phyloP scores from a whole-genome alignment of 2,329 filamentous ascomycete species.

The Xylariomycetidae sp. region DNA sequence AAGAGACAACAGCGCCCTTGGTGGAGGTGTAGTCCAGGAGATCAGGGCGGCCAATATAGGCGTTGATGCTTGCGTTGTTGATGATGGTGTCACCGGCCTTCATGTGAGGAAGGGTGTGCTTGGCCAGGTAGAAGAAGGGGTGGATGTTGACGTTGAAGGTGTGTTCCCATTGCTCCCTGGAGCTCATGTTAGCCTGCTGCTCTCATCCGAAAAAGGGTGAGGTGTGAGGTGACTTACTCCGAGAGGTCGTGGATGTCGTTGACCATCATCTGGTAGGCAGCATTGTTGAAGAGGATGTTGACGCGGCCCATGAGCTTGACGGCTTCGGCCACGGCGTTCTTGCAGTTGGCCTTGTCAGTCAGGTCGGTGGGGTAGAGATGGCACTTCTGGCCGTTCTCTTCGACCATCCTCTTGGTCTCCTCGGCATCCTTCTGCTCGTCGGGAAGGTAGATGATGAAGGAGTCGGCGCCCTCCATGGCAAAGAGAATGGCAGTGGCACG shows the following conservation, averaged over 20 bases:
- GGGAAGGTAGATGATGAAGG: constrained; percentile 66
- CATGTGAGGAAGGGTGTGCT: constrained; percentile 72
- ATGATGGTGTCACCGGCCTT: constrained; percentile 69
- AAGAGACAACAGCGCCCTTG: constrained; percentile 72
- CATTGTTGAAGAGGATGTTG: constrained; percentile 71
- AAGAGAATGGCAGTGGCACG: constrained; percentile 70
- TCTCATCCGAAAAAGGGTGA: neutral
- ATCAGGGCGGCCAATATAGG: constrained; percentile 73
- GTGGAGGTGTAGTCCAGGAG: constrained; percentile 77
- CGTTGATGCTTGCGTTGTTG: constrained; percentile 81
- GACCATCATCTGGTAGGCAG: constrained; percentile 68
- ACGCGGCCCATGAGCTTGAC: constrained; percentile 60
- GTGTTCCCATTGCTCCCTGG: constrained; percentile 67
- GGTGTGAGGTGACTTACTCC: constrained; percentile 44
- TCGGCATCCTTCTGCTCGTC: constrained; percentile 72
- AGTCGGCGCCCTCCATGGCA: constrained; percentile 73
- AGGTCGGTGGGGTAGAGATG: constrained; percentile 60
- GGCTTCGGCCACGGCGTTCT: constrained; percentile 61
- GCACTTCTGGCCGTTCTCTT: constrained; percentile 60
- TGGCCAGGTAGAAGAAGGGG: constrained; percentile 73
- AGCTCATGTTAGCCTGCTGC: constrained; percentile 8
- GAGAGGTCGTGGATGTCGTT: constrained; percentile 64
- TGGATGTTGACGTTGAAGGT: constrained; percentile 84
- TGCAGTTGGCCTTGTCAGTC: constrained; percentile 59
- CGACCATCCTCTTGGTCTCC: constrained; percentile 65